Base-by-base conservation (phyloP, 2,329 filamentous ascomycete genomes). In the Alternaria sp. region DNA sequence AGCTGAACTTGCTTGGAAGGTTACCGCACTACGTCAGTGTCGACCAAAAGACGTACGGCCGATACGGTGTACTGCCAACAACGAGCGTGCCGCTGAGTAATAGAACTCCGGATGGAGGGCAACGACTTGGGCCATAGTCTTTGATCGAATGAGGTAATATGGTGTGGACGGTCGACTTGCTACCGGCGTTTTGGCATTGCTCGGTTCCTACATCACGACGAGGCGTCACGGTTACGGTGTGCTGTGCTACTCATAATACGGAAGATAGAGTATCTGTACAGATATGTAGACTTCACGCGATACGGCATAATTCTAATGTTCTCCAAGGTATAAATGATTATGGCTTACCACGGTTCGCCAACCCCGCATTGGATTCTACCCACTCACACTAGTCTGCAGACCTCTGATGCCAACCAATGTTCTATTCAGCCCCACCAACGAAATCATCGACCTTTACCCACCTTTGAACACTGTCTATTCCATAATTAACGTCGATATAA, bases 1-100 rank as follows among this genome's bases (percentile, higher is more conserved):
- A 95, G 77, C 83, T 98, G 63, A 96, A 97, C 75, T 85, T 98
- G 10, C 85, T 97, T 21, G 92, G 89, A 19, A 86, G 93, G 62
- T 82, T 98, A 25, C 95, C 95, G 47, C 93, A 97, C 81, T 98
- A 97, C 74, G 91, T 98, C 51, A 96, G 92, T 60, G 90, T 97
- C 15, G 95, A 98, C 75, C 94, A 97, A 81, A 97, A 97, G 85
- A 97, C 93, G 6, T 97, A 95, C 74, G 95, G 95, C 8, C 87
- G 95, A 57, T 97, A 97, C 73, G 95, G 95, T 2, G 91, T 97
- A 13, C 83, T 98, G 60, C 95, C 94, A 4, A 77, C 69, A 4
- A 65, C 73, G 15, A 68, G 64, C 46, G 66, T 74, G 25, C 66
- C 71, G 4, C 55, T 75, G 50, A 66, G 63, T 2, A 69, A 54